These are phyloP conservation scores for Amoeboaphelidium protococcarum DNA, from an alignment of 371 early-diverging fungal species.

Conservation along the genomic window DNA sequence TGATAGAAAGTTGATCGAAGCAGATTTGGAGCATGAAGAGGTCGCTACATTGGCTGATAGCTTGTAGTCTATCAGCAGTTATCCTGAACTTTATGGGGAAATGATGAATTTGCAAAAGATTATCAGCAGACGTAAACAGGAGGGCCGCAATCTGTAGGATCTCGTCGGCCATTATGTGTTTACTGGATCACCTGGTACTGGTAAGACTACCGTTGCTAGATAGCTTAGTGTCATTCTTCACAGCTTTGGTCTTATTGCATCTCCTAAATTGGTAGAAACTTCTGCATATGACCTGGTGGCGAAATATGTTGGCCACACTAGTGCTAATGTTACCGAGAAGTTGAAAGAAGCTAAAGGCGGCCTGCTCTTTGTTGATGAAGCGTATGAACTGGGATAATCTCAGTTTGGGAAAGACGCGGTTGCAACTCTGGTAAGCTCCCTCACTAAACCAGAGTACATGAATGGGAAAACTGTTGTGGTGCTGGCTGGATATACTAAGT, in stretches of 20 bases:
- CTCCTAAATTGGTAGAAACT: conserved; percentile 8
- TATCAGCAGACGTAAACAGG: conserved; percentile 6
- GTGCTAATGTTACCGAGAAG: conserved; percentile 7
- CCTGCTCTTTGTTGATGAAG: conserved; percentile 12
- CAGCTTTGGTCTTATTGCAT: conserved; percentile 6
- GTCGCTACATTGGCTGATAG: too few species aligned
- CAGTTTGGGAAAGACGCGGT: conserved; percentile 9
- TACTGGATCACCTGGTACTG: conserved; percentile 12
- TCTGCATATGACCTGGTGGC: conserved; percentile 9
- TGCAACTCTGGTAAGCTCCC: conserved; percentile 7
- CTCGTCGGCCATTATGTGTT: conserved; percentile 11
- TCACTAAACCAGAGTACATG: conserved; percentile 12
- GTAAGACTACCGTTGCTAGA: conserved; percentile 11
- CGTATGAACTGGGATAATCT: conserved; percentile 11
- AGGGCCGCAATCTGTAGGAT: conserved; percentile 5
- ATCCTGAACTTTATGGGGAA: conserved; percentile 2
- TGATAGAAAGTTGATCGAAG: too few species aligned
- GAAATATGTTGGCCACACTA: conserved; percentile 12
- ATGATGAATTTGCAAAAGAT: conserved; percentile 4
- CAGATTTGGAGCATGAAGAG: too few species aligned
- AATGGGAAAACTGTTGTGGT: conserved; percentile 9
- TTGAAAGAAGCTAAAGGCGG: conserved; percentile 9
- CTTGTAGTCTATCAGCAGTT: too few species aligned
- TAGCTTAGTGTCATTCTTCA: conserved; percentile 7
- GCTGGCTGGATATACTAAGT: conserved; percentile 10